These are phyloP conservation scores for Nicotiana attenuata DNA, from an alignment of 257 asterid genomes.

Conservation along the genomic window DNA sequence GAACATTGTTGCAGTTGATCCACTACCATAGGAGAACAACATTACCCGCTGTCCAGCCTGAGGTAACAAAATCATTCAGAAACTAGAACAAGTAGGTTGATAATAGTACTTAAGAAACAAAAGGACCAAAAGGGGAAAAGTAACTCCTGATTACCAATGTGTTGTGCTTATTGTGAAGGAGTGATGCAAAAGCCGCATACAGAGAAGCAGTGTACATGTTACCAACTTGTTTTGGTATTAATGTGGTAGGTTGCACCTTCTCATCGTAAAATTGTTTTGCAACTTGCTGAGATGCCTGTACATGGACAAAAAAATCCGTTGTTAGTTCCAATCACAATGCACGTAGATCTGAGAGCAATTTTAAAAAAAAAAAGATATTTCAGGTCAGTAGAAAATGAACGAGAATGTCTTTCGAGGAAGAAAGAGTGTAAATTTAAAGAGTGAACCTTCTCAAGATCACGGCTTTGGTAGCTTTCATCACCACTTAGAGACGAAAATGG, in stretches of 20 bases:
- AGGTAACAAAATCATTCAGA: neutral
- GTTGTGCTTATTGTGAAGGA: slow-evolving; percentile 65
- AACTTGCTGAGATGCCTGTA: slow-evolving; percentile 86
- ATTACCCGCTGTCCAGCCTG: slow-evolving; percentile 90
- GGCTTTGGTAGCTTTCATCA: slow-evolving; percentile 94
- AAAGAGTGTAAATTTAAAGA: neutral
- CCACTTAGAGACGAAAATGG: slow-evolving; percentile 63
- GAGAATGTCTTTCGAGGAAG: neutral
- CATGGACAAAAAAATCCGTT: neutral
- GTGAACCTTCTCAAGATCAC: slow-evolving; percentile 94
- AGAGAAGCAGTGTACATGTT: slow-evolving; percentile 98
- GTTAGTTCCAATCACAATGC: neutral
- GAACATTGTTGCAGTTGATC: slow-evolving; percentile 83
- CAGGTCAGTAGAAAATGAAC: neutral
- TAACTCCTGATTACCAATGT: slow-evolving; percentile 52
- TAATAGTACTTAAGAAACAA: neutral
- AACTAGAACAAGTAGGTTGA: neutral
- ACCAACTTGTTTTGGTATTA: slow-evolving; percentile 95
- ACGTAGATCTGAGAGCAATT: neutral
- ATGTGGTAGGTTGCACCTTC: slow-evolving; percentile 87
- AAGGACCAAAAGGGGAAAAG: neutral
- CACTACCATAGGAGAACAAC: slow-evolving; percentile 93
- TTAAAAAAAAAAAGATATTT: too few relatives aligned
- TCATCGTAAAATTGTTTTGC: slow-evolving; percentile 74
- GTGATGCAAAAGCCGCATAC: slow-evolving; percentile 95